Base-by-base conservation (phyloP, 371 early-diverging fungal genomes). In the Mortierella sp. region DNA sequence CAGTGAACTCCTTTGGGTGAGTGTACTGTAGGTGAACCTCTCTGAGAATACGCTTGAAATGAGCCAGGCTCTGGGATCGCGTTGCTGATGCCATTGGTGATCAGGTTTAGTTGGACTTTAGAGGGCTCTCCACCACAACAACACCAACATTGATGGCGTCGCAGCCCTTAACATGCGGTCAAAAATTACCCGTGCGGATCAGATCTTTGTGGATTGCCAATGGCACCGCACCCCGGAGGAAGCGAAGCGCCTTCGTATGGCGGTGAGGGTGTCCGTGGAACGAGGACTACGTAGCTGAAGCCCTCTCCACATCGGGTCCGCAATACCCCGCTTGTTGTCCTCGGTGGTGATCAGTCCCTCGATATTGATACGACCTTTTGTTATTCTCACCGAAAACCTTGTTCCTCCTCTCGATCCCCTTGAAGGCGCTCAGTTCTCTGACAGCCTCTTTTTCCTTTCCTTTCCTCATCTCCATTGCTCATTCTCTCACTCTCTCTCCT, bases 1-100 rank as follows among this genome's bases (percentile, higher is more conserved):
- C 74, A 3, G 55, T 53, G 26, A 67, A 49, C 16, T 74, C 69
- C 18, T 68, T 74, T 14, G 74, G 74, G 52, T 68, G 74, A 4
- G 69, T 64, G 61, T 74, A 74, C 61, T 74, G 74, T 24, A 74
- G 64, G 34, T 74, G 74, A 38, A 74, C 34, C 53, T 74, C 74
- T 39, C 19, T 63, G 68, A 74, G 69, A 50, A 74, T 74, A 26
- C 74, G 74, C 48, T 48, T 64, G 65, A 74, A 74, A 14, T 74
- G 68, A 41, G 73, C 52, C 51, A 73, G 31, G 12, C 64, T 50
- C 64, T 73, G 68, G 26, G 64, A 56, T 18, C 74, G 60, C 28
- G 64, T 28, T 68, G 73, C 18, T 52, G 59, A 45, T 34, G 72
- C 52, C 60, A 59, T 63, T 39, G 38, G n/a, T n/a, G n/a, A n/a